Evolutionary conservation across 163 green algal species (phyloP).

Genomic region (Chloroidium sp.): DNA sequence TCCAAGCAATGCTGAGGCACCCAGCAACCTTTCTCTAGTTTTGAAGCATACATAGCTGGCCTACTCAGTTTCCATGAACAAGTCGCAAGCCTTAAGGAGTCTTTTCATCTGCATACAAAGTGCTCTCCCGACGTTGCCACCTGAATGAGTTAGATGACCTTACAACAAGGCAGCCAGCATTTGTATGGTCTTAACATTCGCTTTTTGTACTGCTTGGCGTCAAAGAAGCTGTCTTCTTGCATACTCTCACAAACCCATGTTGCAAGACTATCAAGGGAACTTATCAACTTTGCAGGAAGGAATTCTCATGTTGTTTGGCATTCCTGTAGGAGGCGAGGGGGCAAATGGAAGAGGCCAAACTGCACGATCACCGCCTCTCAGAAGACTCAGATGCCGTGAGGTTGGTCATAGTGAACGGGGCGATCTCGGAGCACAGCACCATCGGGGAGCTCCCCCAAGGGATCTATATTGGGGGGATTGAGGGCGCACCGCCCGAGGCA

Average conservation of each 20-base stretch:
- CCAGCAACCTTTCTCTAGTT: background rate
- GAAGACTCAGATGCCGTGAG: conserved; percentile 7
- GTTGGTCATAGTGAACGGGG: conserved; percentile 60
- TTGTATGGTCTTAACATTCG: too few relatives aligned
- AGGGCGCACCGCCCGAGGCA: conserved; percentile 39
- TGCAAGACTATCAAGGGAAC: background rate
- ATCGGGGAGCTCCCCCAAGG: conserved; percentile 35
- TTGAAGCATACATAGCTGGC: background rate
- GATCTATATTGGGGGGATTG: conserved; percentile 50
- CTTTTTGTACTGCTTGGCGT: background rate
- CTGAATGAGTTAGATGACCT: too few relatives aligned
- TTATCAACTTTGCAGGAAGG: background rate
- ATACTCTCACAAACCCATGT: background rate
- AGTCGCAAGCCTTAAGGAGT: background rate
- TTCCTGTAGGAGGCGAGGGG: background rate
- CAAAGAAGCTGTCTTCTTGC: background rate
- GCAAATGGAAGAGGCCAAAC: background rate
- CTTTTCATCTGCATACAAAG: background rate
- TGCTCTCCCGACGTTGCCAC: too few relatives aligned
- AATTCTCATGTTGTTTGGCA: background rate
- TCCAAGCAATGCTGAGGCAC: background rate
- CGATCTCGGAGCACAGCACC: conserved; percentile 33
- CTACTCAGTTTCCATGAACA: background rate
- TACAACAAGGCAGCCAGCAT: too few relatives aligned
- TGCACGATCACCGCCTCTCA: background rate